phyloP scores from a whole-genome alignment of 2,329 filamentous ascomycete species.

The Fusarium brevicatenulatum region DNA sequence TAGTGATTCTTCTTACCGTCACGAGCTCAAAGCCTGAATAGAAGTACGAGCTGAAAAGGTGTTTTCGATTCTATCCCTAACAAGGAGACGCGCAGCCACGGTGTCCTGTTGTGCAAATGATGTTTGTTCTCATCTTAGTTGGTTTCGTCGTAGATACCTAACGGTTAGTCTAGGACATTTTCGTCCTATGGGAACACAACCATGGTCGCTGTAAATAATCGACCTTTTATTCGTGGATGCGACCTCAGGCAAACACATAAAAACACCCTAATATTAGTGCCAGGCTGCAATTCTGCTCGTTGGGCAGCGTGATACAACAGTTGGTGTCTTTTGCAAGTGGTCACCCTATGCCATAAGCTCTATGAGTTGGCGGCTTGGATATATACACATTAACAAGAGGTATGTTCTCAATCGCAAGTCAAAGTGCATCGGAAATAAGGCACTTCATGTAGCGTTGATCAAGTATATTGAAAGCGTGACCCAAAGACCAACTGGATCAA shows the following conservation, averaged over 20 bases:
- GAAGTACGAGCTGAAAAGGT: neutral
- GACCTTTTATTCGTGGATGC: neutral
- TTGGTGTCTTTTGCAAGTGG: neutral
- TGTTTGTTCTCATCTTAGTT: too few species aligned
- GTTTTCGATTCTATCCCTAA: too few species aligned
- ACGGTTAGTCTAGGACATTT: neutral
- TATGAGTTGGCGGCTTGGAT: too few species aligned
- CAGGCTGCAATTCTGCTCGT: neutral
- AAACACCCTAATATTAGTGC: neutral
- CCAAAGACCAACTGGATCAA: too few species aligned
- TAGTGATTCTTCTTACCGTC: fast-evolving
- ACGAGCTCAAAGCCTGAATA: neutral
- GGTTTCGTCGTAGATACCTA: neutral
- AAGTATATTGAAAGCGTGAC: too few species aligned
- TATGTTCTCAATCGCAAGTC: too few species aligned
- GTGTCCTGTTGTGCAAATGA: neutral
- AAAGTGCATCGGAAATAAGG: too few species aligned
- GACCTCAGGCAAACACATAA: neutral
- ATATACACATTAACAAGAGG: too few species aligned
- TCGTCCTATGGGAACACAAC: neutral
- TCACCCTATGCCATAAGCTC: neutral
- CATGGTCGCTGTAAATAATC: neutral
- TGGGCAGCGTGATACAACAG: neutral
- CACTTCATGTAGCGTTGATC: too few species aligned
- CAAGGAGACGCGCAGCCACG: too few species aligned